phyloP scores from a whole-genome alignment of 2,329 filamentous ascomycete genomes.

The Trichoderma semiorbis region DNA sequence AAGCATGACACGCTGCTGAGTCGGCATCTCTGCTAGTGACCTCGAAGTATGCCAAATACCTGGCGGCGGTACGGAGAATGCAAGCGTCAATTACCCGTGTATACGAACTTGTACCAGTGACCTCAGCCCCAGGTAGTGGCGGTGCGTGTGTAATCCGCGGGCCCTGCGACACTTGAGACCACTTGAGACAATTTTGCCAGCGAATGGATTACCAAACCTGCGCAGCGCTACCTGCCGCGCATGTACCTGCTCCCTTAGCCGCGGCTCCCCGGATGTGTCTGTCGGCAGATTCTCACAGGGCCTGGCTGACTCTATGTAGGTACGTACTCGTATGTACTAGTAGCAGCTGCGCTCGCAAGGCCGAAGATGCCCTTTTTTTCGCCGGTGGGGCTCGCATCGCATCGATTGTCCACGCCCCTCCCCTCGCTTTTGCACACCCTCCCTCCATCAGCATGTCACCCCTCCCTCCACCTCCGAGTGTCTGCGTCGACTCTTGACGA shows the following conservation, averaged over 20 bases:
- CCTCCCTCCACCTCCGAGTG: not conserved
- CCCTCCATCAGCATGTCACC: not conserved
- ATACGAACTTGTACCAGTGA: not conserved
- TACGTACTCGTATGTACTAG: too few species aligned
- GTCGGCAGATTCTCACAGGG: conserved; percentile 6
- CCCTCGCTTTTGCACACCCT: not conserved
- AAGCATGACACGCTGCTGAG: not conserved
- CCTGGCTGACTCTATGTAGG: not conserved
- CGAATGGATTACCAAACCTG: not conserved
- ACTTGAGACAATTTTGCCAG: not conserved
- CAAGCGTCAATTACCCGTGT: not conserved
- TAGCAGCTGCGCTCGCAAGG: not conserved
- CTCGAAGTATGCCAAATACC: not conserved
- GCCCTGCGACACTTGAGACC: not conserved
- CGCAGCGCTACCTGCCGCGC: not conserved
- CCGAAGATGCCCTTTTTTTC: not conserved
- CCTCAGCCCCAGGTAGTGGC: not conserved
- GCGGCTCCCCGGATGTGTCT: conserved; percentile 9
- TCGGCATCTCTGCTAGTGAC: not conserved
- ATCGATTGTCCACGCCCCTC: not conserved
- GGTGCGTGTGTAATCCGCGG: not conserved
- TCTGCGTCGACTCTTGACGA: conserved; percentile 14
- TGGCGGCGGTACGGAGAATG: not conserved
- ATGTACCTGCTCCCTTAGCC: not conserved
- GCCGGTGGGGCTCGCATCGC: not conserved